A percentile compares a stretch with the other conserved stretches of the same genome.
phyloP scores from a whole-genome alignment of 2,329 filamentous ascomycete genomes.

The Colletotrichum noveboracense region DNA sequence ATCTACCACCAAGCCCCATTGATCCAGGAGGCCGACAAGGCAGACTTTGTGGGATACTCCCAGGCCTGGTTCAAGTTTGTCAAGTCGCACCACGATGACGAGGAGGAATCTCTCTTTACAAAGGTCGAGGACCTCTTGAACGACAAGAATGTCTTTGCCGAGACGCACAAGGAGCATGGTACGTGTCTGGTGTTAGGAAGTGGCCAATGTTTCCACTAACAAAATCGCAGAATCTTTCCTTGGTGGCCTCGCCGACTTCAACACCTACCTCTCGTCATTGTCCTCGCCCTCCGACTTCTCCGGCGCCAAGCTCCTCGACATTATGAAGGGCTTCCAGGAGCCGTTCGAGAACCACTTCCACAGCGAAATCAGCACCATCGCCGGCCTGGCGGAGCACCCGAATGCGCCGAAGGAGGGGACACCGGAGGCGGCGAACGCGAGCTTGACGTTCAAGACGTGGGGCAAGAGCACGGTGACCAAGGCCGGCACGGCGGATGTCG shows the following conservation, averaged over 20 bases:
- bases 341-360: conserved; percentile 62
- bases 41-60: conserved; percentile 62
- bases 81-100: conserved; percentile 64
- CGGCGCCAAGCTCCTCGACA: conserved; percentile 46
- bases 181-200: conserved; percentile 19
- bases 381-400: conserved; percentile 52
- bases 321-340: conserved; percentile 56
- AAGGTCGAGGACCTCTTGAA: conserved; percentile 57
- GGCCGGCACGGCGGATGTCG: conserved; percentile 62
- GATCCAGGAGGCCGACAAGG: conserved; percentile 54
- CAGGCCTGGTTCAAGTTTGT: conserved; percentile 65
- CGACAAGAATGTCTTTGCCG: conserved; percentile 55
- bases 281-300: conserved; percentile 47
- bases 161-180: conserved; percentile 62
- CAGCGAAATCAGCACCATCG: conserved; percentile 58
- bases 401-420: conserved; percentile 54
- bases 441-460: conserved; percentile 62
- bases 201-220: not conserved
- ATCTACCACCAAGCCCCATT: conserved; percentile 65
- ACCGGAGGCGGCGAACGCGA: conserved; percentile 48
- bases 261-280: conserved; percentile 54
- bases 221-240: conserved; percentile 49
- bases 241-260: conserved; percentile 54
- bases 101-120: conserved; percentile 61
- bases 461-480: conserved; percentile 69